Base-by-base conservation (phyloP, 805 yeast genomes). In the Kregervanrija fluxuum region DNA sequence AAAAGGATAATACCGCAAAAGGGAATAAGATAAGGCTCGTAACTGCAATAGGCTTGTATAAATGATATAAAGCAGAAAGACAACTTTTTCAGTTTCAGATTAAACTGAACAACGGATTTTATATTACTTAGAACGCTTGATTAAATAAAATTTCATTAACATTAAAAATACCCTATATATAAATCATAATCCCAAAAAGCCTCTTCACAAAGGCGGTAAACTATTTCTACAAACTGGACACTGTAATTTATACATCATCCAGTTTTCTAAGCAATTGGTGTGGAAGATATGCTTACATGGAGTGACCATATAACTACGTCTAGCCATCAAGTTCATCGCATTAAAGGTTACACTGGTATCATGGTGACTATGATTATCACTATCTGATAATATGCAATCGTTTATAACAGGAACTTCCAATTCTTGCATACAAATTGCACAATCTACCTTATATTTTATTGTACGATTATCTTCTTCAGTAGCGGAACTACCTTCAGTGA, bases 231-330 rank as follows among this genome's bases (percentile, higher is more conserved):
- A 91, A 6, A 89, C 90, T 1, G 98, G 98, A 65, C 98, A 91
- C 57, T 89, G 96, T 41, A 91, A 65, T 55, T 89, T 86, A 60
- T 87, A 85, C 60, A 81, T 77, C 96, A 91, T 88, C 97, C 97
- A 91, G 49, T 75, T 79, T 58, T 86, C 95, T 50, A 91, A 67
- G 65, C 98, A 90, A n/a, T 76, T 80, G 2, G 87, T 75, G 59
- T 90, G 97, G 74, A 89, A 91, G 9, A 88, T 79, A 61, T 90
- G 98, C 36, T 80, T 72, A 62, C 98, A 90, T 2, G 97, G 97
- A 0, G 98, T 87, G 3, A 88, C 77, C 93, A 85, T 83, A 55
- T 81, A 83, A 11, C 68, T 64, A 51, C 77, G 68, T 49, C 65
- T 57, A 39, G 61, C 58, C 37, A 63, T 46, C 34, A 64, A 36